A percentile compares a stretch with the other conserved stretches of the same genome.
Conservation (phyloP, 2,329 filamentous ascomycete genomes). For the Colletotrichum orbiculare region DNA sequence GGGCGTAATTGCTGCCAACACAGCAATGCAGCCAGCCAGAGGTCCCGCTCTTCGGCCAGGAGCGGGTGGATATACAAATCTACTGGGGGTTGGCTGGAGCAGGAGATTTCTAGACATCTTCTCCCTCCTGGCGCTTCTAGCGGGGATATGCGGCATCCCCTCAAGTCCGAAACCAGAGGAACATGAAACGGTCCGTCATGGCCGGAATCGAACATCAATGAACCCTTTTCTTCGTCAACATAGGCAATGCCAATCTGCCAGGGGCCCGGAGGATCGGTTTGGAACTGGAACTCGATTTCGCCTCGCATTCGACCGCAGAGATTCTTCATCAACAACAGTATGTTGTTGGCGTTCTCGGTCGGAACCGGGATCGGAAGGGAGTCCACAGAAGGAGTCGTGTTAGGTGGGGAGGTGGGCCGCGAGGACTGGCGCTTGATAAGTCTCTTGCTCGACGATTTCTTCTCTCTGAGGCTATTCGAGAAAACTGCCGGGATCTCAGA, state of each 20-base stretch:
- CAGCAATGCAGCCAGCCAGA: slow-evolving; percentile 83
- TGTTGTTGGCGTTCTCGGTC: slow-evolving; percentile 76
- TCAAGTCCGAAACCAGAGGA: slow-evolving; percentile 77
- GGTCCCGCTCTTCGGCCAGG: slow-evolving; percentile 74
- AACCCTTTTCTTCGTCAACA: slow-evolving; percentile 80
- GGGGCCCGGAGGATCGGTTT: slow-evolving; percentile 66
- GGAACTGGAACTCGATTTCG: slow-evolving; percentile 81
- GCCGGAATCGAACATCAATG: slow-evolving; percentile 79
- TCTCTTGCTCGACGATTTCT: slow-evolving; percentile 59
- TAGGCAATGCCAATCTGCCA: slow-evolving; percentile 81
- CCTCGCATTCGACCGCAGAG: slow-evolving; percentile 84
- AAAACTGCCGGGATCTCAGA: slow-evolving; percentile 35
- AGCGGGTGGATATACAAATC: slow-evolving; percentile 75
- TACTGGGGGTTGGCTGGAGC: slow-evolving; percentile 59
- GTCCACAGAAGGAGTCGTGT: slow-evolving; percentile 66
- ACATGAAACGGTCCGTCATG: slow-evolving; percentile 73
- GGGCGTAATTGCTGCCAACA: slow-evolving; percentile 84
- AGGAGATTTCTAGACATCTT: slow-evolving; percentile 64
- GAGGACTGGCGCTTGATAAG: slow-evolving; percentile 66
- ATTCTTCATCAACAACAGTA: slow-evolving; percentile 81
- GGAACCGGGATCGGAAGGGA: slow-evolving; percentile 69
- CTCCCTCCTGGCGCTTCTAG: slow-evolving; percentile 59
- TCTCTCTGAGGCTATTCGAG: slow-evolving; percentile 55
- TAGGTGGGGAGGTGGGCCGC: slow-evolving; percentile 68
- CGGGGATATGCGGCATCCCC: slow-evolving; percentile 76